phyloP scores from a whole-genome alignment of 2,329 filamentous ascomycete species.

The Nothomitra cinnamomea region DNA sequence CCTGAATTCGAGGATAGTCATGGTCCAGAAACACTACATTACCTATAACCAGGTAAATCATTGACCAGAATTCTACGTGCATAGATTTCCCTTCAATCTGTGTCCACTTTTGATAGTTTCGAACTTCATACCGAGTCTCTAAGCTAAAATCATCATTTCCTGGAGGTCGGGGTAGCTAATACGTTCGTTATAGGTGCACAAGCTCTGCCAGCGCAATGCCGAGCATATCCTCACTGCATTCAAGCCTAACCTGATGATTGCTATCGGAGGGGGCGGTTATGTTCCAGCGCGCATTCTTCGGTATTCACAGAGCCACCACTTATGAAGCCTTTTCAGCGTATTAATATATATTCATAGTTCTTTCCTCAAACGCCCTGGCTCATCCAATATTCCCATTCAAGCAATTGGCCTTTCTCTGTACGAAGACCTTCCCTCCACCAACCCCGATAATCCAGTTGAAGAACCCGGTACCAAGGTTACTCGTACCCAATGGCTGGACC shows the following conservation, averaged over 20 bases:
- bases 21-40: slow-evolving; percentile 66
- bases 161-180: not conserved
- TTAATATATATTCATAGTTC: slow-evolving; percentile 31
- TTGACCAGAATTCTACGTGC: slow-evolving; percentile 7
- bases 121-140: not conserved
- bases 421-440: slow-evolving; percentile 49
- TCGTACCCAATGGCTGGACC: slow-evolving; percentile 93
- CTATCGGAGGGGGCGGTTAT: slow-evolving; percentile 93
- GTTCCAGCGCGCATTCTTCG: slow-evolving; percentile 92
- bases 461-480: slow-evolving; percentile 82
- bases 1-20: not conserved
- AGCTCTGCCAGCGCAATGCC: slow-evolving; percentile 81
- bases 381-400: slow-evolving; percentile 95
- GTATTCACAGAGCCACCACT: slow-evolving; percentile 19
- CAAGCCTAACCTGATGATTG: slow-evolving; percentile 92
- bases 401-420: slow-evolving; percentile 96
- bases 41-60: slow-evolving; percentile 73
- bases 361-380: slow-evolving; percentile 79
- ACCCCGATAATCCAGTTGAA: slow-evolving; percentile 48
- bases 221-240: slow-evolving; percentile 67
- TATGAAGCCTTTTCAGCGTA: not conserved
- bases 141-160: too few relatives aligned
- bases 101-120: not conserved
- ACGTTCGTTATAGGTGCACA: slow-evolving; percentile 56
- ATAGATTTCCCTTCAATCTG: not conserved